These are phyloP conservation scores for Pisolithus orientalis DNA, from an alignment of 768 basidiomycete genomes.

Conservation along the genomic window DNA sequence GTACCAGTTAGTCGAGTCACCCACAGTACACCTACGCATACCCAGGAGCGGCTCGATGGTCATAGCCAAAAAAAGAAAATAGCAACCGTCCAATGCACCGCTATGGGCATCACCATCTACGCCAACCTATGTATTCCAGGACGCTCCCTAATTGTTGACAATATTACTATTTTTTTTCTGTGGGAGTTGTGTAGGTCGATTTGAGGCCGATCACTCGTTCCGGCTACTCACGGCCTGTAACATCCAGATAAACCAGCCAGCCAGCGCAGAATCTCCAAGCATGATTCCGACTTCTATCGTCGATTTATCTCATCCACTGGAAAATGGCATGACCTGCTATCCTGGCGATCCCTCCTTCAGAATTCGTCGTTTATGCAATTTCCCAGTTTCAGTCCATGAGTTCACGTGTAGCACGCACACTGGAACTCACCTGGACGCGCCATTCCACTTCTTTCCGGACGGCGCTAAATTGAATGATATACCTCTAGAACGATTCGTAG, in stretches of 20 bases:
- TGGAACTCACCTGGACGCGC: slow-evolving; percentile 78
- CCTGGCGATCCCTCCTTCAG: slow-evolving; percentile 22
- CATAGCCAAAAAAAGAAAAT: too few species aligned
- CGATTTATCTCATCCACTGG: slow-evolving; percentile 23
- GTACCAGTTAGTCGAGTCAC: too few species aligned
- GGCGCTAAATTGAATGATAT: slow-evolving; percentile 56
- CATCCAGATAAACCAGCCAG: background rate
- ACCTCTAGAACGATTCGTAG: slow-evolving; percentile 46
- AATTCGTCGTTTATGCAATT: slow-evolving; percentile 15
- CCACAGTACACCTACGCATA: too few species aligned
- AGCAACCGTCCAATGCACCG: too few species aligned
- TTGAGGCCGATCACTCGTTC: too few species aligned
- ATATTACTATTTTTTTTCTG: too few species aligned
- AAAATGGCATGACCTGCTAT: slow-evolving; percentile 18
- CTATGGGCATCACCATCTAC: too few species aligned
- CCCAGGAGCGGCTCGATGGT: too few species aligned
- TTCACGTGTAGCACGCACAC: slow-evolving; percentile 63
- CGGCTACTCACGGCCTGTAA: too few species aligned
- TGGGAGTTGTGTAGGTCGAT: too few species aligned
- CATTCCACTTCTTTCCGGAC: slow-evolving; percentile 59
- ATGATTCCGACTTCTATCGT: slow-evolving; percentile 9
- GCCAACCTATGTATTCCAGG: too few species aligned
- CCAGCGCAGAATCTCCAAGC: background rate
- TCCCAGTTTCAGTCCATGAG: slow-evolving; percentile 17
- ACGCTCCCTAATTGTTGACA: too few species aligned